A percentile compares a stretch with the other conserved stretches of the same genome.
Evolutionary conservation across 345 rosid species (phyloP).

Genomic region (Limnanthes douglasii): DNA sequence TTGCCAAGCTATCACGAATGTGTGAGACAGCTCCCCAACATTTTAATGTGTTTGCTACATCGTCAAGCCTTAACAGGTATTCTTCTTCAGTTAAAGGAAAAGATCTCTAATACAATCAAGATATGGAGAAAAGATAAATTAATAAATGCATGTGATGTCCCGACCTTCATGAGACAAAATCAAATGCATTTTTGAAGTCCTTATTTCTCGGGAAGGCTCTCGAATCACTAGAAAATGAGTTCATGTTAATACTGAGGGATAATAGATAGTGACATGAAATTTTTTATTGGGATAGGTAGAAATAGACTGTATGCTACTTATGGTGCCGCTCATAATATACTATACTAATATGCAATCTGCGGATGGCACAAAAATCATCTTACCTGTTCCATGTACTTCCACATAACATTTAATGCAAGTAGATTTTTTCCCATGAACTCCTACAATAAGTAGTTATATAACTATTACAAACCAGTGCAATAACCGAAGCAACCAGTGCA

Average conservation of each 20-base stretch:
- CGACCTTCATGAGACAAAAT: too few relatives aligned
- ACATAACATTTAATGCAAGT: constrained; percentile 94
- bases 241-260: too few relatives aligned
- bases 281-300: too few relatives aligned
- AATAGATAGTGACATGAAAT: too few relatives aligned
- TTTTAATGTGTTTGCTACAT: constrained; percentile 79
- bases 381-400: constrained; percentile 98
- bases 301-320: too few relatives aligned
- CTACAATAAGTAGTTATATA: constrained; percentile 27
- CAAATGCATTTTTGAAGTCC: too few relatives aligned
- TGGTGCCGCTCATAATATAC: background rate
- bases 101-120: constrained; percentile 38
- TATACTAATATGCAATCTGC: background rate
- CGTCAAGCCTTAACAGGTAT: constrained; percentile 82
- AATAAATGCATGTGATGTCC: background rate
- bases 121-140: constrained; percentile 6
- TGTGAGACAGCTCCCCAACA: constrained; percentile 98
- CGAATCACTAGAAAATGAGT: too few relatives aligned
- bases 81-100: constrained; percentile 94
- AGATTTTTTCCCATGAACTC: constrained; percentile 97
- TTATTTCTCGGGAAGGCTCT: too few relatives aligned
- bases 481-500: constrained; percentile 2
- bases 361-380: constrained; percentile 3
- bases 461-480: constrained; percentile 1
- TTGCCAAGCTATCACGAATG: constrained; percentile 74